Base-by-base conservation (phyloP, 257 asterid species). In the Asclepias syriaca region DNA sequence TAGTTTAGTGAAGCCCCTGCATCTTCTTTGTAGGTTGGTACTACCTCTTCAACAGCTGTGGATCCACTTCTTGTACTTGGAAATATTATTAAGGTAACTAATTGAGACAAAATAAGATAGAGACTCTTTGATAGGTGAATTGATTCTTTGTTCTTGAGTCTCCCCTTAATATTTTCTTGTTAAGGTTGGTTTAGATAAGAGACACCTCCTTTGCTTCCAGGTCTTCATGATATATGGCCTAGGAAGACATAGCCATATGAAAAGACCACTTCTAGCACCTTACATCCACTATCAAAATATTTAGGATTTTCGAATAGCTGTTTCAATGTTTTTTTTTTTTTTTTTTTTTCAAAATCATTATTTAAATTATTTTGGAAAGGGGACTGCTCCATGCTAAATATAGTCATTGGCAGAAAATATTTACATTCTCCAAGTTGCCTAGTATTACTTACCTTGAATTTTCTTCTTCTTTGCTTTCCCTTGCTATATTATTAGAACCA, bases 1-100 rank as follows among this genome's bases (percentile, higher is more conserved):
- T 60, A 37, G 34, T 58, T 59, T 39, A 45, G 19, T 65, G 48
- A 64, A 48, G 6, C 18, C 21, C 22, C 8, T 60, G 70, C 68
- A 67, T 74, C 15, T 37, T 68, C 78, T 60, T 56, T 80, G 74
- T 84, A 94, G 98, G 92, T 91, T 66, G 98, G 98, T 59, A 89
- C 92, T 40, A 94, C 97, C 67, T 94, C 99, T 37, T 94, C 99
- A 71, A 84, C 97, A 22, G 96, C 97, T 71, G 96, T 94, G 78
- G 97, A 94, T 87, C 97, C 97, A 59, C 81, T 94, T 86, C 85
- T 74, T 68, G 93, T 81, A 40, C 75, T 91, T 53, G 97, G 91
- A 75, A 84, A 82, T 74, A 84, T 89, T 77, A 40, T 94, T 53
- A 86, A 84, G 84, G 99, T 94, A 71, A 80, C 45, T 58, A 13